Percentiles rank a stretch among this genome's conserved stretches.
phyloP scores from a whole-genome alignment of 352 stramenopile genomes.

The Plasmopara muralis region DNA sequence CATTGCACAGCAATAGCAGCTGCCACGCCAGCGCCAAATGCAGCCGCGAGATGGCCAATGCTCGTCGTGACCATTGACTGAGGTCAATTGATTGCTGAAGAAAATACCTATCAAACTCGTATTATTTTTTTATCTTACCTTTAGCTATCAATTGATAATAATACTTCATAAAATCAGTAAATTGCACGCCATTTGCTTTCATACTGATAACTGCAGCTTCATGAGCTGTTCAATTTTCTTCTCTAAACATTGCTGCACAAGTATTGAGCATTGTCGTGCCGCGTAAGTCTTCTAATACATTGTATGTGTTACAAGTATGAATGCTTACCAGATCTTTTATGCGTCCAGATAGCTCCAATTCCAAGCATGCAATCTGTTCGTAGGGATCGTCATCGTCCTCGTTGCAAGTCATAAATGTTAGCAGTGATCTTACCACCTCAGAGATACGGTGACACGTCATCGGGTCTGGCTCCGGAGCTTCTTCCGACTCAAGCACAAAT shows the following conservation, averaged over 20 bases:
- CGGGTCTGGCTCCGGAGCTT: conserved; percentile 20
- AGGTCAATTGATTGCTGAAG: neutral
- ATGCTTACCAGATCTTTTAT: conserved; percentile 32
- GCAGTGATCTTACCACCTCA: conserved; percentile 18
- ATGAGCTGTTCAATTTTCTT: conserved; percentile 9
- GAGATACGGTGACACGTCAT: conserved; percentile 31
- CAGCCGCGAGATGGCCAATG: conserved; percentile 28
- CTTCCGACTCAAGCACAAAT: neutral
- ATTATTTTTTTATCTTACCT: neutral
- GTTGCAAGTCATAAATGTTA: neutral
- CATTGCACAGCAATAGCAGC: conserved; percentile 38
- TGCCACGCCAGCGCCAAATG: conserved; percentile 53
- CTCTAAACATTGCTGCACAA: conserved; percentile 17
- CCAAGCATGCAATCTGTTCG: conserved; percentile 22
- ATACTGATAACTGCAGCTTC: neutral
- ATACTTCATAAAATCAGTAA: too few species aligned
- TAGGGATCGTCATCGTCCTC: neutral
- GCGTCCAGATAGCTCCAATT: conserved; percentile 29
- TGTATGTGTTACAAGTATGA: neutral
- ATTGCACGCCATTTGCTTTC: neutral
- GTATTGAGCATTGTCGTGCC: neutral
- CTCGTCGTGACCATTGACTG: conserved; percentile 49
- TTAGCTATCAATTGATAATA: neutral
- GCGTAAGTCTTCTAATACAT: neutral
- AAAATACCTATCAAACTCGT: conserved; percentile 2